These are phyloP conservation scores for Cruciata laevipes DNA, from an alignment of 257 asterid species.

Conservation along the genomic window DNA sequence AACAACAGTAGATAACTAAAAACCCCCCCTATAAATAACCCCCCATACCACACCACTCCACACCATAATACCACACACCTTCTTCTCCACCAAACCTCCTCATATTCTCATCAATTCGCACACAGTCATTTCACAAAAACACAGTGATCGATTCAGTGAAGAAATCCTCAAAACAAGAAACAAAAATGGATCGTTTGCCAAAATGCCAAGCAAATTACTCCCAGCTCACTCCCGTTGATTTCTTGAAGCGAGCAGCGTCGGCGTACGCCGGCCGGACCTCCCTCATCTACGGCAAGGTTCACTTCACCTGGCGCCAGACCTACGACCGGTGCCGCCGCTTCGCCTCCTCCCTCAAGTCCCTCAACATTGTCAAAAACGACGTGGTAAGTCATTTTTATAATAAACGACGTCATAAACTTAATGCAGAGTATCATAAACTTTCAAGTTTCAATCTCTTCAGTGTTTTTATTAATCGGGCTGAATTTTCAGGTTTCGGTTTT, in stretches of 20 bases:
- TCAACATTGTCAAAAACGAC: slow-evolving; percentile 44
- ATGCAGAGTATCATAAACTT: no score
- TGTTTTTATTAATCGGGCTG: neutral
- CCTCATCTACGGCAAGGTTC: slow-evolving; percentile 36
- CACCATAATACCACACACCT: neutral
- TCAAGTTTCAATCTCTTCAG: neutral
- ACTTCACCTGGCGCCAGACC: slow-evolving; percentile 70
- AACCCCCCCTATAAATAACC: neutral
- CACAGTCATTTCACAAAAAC: neutral
- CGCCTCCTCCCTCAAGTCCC: slow-evolving; percentile 54
- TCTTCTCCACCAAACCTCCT: neutral
- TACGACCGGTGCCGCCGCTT: slow-evolving; percentile 64
- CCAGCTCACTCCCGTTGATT: slow-evolving; percentile 61
- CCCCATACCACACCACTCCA: neutral
- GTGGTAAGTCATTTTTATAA: slow-evolving; percentile 56
- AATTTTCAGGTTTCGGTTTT: slow-evolving; percentile 57
- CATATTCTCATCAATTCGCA: neutral
- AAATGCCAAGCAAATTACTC: slow-evolving; percentile 70
- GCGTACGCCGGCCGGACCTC: slow-evolving; percentile 59
- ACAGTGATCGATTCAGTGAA: no score
- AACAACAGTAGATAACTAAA: neutral
- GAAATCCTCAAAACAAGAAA: neutral
- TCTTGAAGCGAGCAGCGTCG: slow-evolving; percentile 55
- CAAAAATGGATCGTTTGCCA: slow-evolving; percentile 43
- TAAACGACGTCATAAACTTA: slow-evolving; percentile 11